Evolutionary conservation across 805 yeast species (phyloP), one percentile per base, ranked within the genome.

Genomic region (Myxozyma neotropica): DNA sequence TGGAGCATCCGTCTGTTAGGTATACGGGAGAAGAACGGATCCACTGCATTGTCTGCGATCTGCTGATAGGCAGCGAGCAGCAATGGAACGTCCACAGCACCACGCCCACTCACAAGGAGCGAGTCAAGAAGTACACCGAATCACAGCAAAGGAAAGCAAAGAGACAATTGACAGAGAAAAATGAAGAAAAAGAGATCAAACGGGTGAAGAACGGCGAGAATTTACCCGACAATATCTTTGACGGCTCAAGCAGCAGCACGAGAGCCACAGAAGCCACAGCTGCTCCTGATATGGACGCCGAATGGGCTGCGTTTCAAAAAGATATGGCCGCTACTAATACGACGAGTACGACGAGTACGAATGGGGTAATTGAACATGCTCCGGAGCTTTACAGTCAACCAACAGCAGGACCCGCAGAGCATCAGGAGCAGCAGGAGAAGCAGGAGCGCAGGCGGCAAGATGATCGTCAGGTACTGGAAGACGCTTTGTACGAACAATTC

Each of bases 251-350:
- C 12, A 29, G 15, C 8, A 26, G 36, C 13, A 26, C n/a, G 10
- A 39, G 10, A n/a, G n/a, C n/a, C 8, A 7, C 12, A 8, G 43
- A 19, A n/a, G 7, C n/a, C 5, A 35, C 49, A 8, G 23, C 21
- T n/a, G 55, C 40, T 27, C 55, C 55, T n/a, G 55, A 56, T 45
- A n/a, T 55, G 15, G 66, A 62, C 36, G 53, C 61, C 6, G 66
- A 62, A 46, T 62, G 66, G 66, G 61, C 58, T 12, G 66, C 65
- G 6, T 62, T 62, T 39, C 65, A 60, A 49, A 29, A 40, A 6
- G 66, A 62, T 21, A 60, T 62, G 27, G 58, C 66, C 8, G n/a
- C 17, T 17, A 17, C 27, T 45, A n/a, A 19, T 23, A 29, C 44
- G 5, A 40, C 24, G 4, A 38, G 2, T 1, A 26, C 10, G 23